Conservation (phyloP, 441 rosid genomes). For the Brassica balearica region DNA sequence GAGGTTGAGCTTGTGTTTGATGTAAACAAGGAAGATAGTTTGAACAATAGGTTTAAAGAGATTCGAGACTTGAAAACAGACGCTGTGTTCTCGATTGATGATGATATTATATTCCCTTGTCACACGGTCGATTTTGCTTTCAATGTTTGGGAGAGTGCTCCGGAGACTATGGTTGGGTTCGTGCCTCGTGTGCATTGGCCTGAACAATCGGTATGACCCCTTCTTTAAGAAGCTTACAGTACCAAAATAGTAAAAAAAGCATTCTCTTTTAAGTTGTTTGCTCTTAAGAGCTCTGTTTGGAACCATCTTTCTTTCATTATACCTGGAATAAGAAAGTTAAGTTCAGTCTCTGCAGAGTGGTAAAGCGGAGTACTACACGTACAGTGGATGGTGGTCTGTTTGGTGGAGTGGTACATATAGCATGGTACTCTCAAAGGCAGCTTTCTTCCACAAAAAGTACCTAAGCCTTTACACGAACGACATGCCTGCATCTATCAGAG, state of each 20-base stretch:
- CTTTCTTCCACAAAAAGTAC: constrained; percentile 96
- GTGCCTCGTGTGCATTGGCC: constrained; percentile 88
- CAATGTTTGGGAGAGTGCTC: constrained; percentile 90
- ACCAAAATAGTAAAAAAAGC: no score
- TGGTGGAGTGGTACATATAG: constrained; percentile 98
- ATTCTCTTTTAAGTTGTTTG: no score
- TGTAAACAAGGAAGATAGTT: constrained; percentile 82
- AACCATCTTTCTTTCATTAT: constrained; percentile 6
- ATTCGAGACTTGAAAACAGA: constrained; percentile 75
- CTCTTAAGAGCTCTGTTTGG: not conserved
- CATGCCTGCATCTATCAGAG: constrained; percentile 84
- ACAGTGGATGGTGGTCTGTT: constrained; percentile 99
- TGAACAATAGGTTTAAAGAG: constrained; percentile 92
- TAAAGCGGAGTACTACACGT: constrained; percentile 53
- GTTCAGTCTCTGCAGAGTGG: constrained; percentile 57
- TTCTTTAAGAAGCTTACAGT: not conserved
- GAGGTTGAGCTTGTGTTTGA: constrained; percentile 70
- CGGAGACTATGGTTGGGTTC: constrained; percentile 85
- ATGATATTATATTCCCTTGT: constrained; percentile 90
- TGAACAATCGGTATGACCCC: constrained; percentile 53
- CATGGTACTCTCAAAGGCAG: constrained; percentile 95
- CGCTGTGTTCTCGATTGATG: constrained; percentile 90
- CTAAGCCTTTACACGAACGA: constrained; percentile 71
- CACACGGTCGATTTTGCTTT: constrained; percentile 83
- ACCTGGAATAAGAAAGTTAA: not conserved